Evolutionary conservation across 768 basidiomycete species (phyloP).

Genomic region (Favolaschia claudopus): DNA sequence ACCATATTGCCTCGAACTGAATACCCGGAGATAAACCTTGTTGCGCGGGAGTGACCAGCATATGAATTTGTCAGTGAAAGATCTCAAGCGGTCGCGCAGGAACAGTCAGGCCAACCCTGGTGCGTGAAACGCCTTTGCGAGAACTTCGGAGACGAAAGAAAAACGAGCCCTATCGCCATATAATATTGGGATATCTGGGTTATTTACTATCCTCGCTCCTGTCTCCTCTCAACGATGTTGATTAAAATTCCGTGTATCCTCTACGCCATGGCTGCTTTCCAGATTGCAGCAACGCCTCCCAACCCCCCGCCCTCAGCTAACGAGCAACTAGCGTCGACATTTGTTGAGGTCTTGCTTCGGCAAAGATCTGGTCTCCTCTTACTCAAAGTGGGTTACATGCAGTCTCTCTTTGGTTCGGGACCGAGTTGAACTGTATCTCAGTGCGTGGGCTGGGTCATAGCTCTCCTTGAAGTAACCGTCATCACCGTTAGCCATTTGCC

Average conservation of each 20-base stretch:
- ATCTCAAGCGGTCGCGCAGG: constrained; percentile 27
- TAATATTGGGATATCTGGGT: constrained; percentile 11
- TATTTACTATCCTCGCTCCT: constrained; percentile 8
- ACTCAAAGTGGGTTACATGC: constrained; percentile 42
- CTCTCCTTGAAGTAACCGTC: constrained; percentile 45
- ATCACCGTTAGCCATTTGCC: constrained; percentile 42
- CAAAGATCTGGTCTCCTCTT: constrained; percentile 40
- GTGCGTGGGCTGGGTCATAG: constrained; percentile 47
- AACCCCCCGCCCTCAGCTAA: constrained; percentile 45
- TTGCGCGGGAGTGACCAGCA: constrained; percentile 21
- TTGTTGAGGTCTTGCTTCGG: constrained; percentile 45
- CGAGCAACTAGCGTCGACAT: constrained; percentile 43
- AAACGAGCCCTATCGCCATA: constrained; percentile 23
- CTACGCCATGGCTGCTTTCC: constrained; percentile 50
- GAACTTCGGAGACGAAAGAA: constrained; percentile 25
- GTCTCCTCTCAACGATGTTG: constrained; percentile 30
- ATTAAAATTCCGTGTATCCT: constrained; percentile 53
- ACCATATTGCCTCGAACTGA: constrained; percentile 21
- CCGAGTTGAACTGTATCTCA: constrained; percentile 25
- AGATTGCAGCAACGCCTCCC: constrained; percentile 55
- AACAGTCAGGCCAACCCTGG: constrained; percentile 19
- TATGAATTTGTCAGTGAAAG: constrained; percentile 18
- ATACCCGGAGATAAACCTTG: constrained; percentile 30
- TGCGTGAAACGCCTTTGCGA: constrained; percentile 21
- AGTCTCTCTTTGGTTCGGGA: not conserved